Conservation (phyloP, 306 rosid genomes). For the Rosa multiflora region DNA sequence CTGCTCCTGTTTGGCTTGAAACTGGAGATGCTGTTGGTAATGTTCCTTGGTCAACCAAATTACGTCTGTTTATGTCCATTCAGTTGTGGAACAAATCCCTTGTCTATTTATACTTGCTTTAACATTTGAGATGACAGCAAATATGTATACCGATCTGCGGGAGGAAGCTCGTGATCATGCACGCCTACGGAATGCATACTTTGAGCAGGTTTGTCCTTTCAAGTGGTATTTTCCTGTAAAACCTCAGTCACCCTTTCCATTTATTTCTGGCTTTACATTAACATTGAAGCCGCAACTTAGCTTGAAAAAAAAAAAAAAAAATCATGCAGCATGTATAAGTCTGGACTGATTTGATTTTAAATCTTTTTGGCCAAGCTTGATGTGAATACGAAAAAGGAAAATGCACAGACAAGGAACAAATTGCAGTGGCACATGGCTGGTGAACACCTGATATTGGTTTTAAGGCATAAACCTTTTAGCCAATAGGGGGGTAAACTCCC, state of each 20-base stretch:
- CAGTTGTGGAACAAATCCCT: conserved; percentile 29
- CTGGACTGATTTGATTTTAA: neutral
- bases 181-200: conserved; percentile 83
- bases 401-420: conserved; percentile 16
- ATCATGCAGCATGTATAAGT: neutral
- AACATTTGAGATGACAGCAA: conserved; percentile 72
- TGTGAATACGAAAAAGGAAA: conserved; percentile 14
- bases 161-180: conserved; percentile 99
- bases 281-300: neutral
- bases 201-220: conserved; percentile 78
- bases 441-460: conserved; percentile 20
- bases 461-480: neutral
- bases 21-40: conserved; percentile 98
- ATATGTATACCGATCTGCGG: conserved; percentile 88
- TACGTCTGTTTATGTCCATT: conserved; percentile 39
- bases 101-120: conserved; percentile 40
- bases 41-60: conserved; percentile 39
- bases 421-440: conserved; percentile 22
- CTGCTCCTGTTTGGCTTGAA: conserved; percentile 94
- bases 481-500: neutral
- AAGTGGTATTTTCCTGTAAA: conserved; percentile 2
- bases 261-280: neutral
- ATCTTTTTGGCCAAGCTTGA: conserved; percentile 14
- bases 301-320: neutral
- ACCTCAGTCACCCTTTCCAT: neutral